Evolutionary conservation across 768 basidiomycete genomes (phyloP), one percentile per base, ranked within the genome.

Genomic region (Roridomyces roridus): DNA sequence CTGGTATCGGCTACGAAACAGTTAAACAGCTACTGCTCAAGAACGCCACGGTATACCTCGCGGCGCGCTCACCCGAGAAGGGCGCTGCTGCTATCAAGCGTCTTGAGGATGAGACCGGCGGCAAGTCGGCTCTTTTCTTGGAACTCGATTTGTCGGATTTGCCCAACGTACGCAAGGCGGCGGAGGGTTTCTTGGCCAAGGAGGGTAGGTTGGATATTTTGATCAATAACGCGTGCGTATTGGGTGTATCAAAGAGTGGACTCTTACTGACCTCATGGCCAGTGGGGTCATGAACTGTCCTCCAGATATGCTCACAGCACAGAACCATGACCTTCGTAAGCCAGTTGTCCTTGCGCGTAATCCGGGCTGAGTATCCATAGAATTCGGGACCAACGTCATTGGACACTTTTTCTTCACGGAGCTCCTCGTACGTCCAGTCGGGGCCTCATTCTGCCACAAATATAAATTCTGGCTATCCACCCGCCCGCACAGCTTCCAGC

Each of bases 141-240:
- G 37, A 70, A 41, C 60, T 75, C 11, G 70, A 77, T 34, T 48
- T 76, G 25, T 59, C 65, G 0, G 69, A 71, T 58, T 49, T 76
- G 20, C 37, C 54, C 11, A 62, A 2, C n/a, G n/a, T n/a, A n/a
- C n/a, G n/a, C n/a, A n/a, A n/a, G n/a, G n/a, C n/a, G n/a, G n/a
- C n/a, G n/a, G 60, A 67, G n/a, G 67, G 66, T 21, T 73, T 73
- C 31, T 21, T 60, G 20, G 29, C 17, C 6, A 34, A 42, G 18
- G 69, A 70, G 46, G 48, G 40, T 14, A 40, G 51, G 45, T 59
- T 70, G 6, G 54, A 68, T 40, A 59, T 70, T 11, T 53, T 70
- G 26, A 66, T 69, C 51, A 70, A 70, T 46, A 70, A 68, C 31
- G 69, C 57, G 69, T 70, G 24, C 36, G 58, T 46, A 3, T n/a